A percentile compares a stretch with the other conserved stretches of the same genome.
Evolutionary conservation across 345 rosid genomes (phyloP).

Genomic region (Balakata baccata): DNA sequence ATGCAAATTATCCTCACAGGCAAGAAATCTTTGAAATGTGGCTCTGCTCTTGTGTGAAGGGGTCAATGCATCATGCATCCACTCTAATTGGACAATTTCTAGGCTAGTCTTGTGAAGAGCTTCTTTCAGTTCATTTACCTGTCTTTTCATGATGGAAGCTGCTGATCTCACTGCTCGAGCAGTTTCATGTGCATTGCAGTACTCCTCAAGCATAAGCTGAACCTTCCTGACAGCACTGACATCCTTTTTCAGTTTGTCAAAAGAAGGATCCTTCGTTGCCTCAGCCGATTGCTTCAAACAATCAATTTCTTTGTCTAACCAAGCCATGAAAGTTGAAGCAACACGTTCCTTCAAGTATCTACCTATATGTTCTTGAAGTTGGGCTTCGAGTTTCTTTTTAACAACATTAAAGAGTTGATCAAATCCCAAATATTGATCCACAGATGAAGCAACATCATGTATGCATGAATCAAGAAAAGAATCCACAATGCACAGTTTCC

Average conservation of each 20-base stretch:
- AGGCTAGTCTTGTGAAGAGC: constrained; percentile 59
- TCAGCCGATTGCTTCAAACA: constrained; percentile 47
- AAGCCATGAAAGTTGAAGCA: constrained; percentile 58
- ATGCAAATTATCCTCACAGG: constrained; percentile 48
- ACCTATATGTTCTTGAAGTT: constrained; percentile 65
- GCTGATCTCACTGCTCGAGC: constrained; percentile 77
- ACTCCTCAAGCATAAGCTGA: constrained; percentile 76
- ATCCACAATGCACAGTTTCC: constrained; percentile 75
- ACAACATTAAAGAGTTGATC: constrained; percentile 74
- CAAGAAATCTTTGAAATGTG: constrained; percentile 52
- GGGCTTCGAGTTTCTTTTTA: constrained; percentile 70
- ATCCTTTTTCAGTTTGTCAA: constrained; percentile 45
- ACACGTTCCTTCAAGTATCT: constrained; percentile 57
- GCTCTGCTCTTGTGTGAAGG: constrained; percentile 58
- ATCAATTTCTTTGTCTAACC: constrained; percentile 61
- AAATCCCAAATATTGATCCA: constrained; percentile 75
- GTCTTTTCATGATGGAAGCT: constrained; percentile 65
- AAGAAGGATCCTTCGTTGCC: constrained; percentile 35
- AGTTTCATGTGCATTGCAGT: constrained; percentile 79
- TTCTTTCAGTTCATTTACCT: constrained; percentile 66
- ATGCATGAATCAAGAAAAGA: constrained; percentile 81
- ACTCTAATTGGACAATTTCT: constrained; percentile 85
- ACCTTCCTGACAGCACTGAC: constrained; percentile 49
- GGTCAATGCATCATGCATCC: constrained; percentile 71
- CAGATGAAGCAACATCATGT: constrained; percentile 64